Evolutionary conservation across 805 yeast genomes (phyloP).

Genomic region (Henningerozyma blattae): DNA sequence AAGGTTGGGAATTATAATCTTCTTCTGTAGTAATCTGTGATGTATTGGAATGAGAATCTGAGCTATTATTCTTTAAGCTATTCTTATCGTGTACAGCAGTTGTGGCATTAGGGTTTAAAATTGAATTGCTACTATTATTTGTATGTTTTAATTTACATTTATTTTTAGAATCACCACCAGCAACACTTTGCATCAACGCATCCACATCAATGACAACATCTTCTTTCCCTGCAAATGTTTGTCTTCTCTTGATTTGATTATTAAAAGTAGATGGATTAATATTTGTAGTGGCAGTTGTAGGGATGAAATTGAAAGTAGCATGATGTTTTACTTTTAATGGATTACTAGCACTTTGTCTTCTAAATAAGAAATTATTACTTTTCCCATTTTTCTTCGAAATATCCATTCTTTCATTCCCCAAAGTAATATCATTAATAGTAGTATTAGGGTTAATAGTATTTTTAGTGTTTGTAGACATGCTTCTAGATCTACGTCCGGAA

Average conservation of each 20-base stretch:
- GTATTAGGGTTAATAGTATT: slow-evolving; percentile 1
- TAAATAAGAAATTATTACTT: neutral
- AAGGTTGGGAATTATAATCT: slow-evolving; percentile 31
- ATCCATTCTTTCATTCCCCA: neutral
- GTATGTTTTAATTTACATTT: slow-evolving; percentile 1
- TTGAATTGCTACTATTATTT: too few relatives aligned
- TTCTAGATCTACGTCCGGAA: too few relatives aligned
- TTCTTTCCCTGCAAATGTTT: slow-evolving; percentile 8
- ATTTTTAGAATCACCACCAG: neutral
- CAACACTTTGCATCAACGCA: slow-evolving; percentile 17
- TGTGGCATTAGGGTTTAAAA: too few relatives aligned
- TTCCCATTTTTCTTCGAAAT: too few relatives aligned
- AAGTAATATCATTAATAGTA: neutral
- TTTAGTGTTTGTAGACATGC: neutral
- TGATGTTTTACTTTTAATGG: neutral
- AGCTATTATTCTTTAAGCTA: too few relatives aligned
- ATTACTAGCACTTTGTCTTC: slow-evolving; percentile 1
- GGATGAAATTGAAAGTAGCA: too few relatives aligned
- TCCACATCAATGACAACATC: slow-evolving; percentile 26
- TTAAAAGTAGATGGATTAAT: neutral
- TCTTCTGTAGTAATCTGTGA: slow-evolving; percentile 14
- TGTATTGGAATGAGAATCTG: neutral
- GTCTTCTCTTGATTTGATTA: slow-evolving; percentile 5
- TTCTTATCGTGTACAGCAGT: too few relatives aligned
- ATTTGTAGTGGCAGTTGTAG: too few relatives aligned